These are phyloP conservation scores for Pisolithus tinctorius DNA, from an alignment of 768 basidiomycete genomes.

Conservation along the genomic window DNA sequence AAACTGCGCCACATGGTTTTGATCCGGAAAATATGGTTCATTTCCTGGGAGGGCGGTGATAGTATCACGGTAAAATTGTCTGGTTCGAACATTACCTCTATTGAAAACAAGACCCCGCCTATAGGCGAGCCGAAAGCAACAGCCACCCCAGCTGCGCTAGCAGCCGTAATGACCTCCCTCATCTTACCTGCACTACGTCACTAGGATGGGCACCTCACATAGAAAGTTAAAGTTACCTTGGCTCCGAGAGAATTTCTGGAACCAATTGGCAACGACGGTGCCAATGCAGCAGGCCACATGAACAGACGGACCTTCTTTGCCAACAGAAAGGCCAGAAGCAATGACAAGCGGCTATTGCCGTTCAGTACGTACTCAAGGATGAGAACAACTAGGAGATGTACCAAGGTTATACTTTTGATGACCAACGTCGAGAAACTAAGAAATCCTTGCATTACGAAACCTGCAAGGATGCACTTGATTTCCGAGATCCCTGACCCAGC, in stretches of 20 bases:
- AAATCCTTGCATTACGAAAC: constrained; percentile 96
- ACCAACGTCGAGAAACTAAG: constrained; percentile 84
- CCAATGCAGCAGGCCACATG: constrained; percentile 96
- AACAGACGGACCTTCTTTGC: constrained; percentile 97
- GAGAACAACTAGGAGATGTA: constrained; percentile 31
- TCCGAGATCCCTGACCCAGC: constrained; percentile 98
- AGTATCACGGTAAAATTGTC: not conserved
- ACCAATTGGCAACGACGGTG: constrained; percentile 79
- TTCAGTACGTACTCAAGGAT: constrained; percentile 8
- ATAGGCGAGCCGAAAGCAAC: constrained; percentile 99
- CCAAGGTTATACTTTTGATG: constrained; percentile 92
- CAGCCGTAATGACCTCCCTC: constrained; percentile 89
- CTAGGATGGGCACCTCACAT: not conserved
- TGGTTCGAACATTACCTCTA: constrained; percentile 56
- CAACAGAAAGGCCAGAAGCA: constrained; percentile 93
- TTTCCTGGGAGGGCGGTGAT: constrained; percentile 58
- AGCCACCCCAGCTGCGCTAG: constrained; percentile 96
- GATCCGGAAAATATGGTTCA: constrained; percentile 96
- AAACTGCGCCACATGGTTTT: constrained; percentile 99
- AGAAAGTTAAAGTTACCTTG: constrained; percentile 48
- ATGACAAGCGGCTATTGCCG: constrained; percentile 81
- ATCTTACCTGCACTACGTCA: constrained; percentile 50
- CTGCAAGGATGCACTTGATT: constrained; percentile 96
- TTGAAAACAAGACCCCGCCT: constrained; percentile 94
- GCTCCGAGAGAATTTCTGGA: constrained; percentile 76